Evolutionary conservation across 306 rosid species (phyloP), one percentile per base, ranked within the genome.

Genomic region (Erythrophleum fordii): DNA sequence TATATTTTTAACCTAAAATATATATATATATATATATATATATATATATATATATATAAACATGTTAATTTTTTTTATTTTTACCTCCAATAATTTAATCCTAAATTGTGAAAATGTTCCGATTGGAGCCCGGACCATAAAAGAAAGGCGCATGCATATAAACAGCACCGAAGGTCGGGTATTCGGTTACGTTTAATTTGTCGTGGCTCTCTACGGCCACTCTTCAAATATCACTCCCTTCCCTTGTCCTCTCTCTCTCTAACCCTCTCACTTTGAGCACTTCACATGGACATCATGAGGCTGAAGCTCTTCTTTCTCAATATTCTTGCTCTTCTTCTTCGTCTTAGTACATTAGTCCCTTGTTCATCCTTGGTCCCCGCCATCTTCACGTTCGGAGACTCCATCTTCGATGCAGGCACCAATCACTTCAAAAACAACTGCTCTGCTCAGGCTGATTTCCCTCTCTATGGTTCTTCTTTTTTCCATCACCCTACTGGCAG

Each of bases 381-480:
- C 22, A 77, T 88, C 31, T 85, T 83, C 66, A 49, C 45, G 31
- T 85, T 88, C 11, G 81, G 91, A 0, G 89, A 88, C 73, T 78
- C 86, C 28, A 37, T 75, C 23, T 64, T 85, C n/a, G 83, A 88
- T 5, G 83, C 84, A 4, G 87, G 84, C 58, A 80, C 69, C 87
- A 85, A 83, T 64, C 81, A 42, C 60, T 85, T 85, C 87, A 74
- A 16, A 41, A 62, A 75, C 59, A 85, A 85, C 31, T 62, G 83
- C 77, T 53, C 75, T 8, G 77, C 77, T 55, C 88, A 84, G 35
- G 87, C 84, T 1, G 79, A 83, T 81, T 88, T 83, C 69, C 83
- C 84, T 4, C 88, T 84, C 10, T 87, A 87, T 48, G 84, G 88
- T 10, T 84, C 90, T 18, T 69, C 69, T 34, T 83, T 77, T 82